Percentiles rank a stretch among this genome's conserved stretches.
Evolutionary conservation across 208 protist species (phyloP).

Genomic region (Kentomonas sorsogonicus): DNA sequence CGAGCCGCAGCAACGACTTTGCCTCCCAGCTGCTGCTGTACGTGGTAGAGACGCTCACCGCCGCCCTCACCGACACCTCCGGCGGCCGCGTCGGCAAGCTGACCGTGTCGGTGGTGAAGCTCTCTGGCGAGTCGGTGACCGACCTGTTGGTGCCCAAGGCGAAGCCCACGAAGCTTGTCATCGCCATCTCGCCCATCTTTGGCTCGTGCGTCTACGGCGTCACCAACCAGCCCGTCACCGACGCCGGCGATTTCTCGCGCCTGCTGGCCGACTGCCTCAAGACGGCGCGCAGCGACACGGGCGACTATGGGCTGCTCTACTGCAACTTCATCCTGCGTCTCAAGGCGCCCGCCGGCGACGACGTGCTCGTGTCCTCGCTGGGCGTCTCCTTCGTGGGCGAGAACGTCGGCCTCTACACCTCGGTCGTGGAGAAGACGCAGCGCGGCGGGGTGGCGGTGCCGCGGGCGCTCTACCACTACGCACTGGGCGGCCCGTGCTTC

Average conservation of each 20-base stretch:
- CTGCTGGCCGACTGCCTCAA: constrained; percentile 40
- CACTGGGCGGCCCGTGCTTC: constrained; percentile 76
- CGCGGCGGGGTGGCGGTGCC: too few species aligned
- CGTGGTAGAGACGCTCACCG: constrained; percentile 48
- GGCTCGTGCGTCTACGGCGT: constrained; percentile 73
- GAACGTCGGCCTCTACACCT: constrained; percentile 63
- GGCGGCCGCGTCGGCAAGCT: constrained; percentile 14
- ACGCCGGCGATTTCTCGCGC: constrained; percentile 31
- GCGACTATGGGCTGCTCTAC: constrained; percentile 59
- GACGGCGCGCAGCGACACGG: constrained; percentile 20
- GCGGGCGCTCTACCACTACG: constrained; percentile 74
- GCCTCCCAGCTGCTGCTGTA: constrained; percentile 48
- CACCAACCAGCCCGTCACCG: constrained; percentile 29
- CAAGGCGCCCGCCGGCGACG: constrained; percentile 38
- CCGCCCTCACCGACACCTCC: constrained; percentile 35
- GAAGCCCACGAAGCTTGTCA: constrained; percentile 54
- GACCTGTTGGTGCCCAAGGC: constrained; percentile 40
- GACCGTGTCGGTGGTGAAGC: constrained; percentile 56
- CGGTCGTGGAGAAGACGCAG: constrained; percentile 56
- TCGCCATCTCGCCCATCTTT: constrained; percentile 78
- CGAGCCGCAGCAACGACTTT: constrained; percentile 47
- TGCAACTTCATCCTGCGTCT: constrained; percentile 55
- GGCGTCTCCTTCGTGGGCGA: constrained; percentile 56
- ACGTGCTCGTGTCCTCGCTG: constrained; percentile 71
- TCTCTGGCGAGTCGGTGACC: constrained; percentile 56